phyloP scores from a whole-genome alignment of 805 yeast genomes.

The Wickerhamiella siamensis region DNA sequence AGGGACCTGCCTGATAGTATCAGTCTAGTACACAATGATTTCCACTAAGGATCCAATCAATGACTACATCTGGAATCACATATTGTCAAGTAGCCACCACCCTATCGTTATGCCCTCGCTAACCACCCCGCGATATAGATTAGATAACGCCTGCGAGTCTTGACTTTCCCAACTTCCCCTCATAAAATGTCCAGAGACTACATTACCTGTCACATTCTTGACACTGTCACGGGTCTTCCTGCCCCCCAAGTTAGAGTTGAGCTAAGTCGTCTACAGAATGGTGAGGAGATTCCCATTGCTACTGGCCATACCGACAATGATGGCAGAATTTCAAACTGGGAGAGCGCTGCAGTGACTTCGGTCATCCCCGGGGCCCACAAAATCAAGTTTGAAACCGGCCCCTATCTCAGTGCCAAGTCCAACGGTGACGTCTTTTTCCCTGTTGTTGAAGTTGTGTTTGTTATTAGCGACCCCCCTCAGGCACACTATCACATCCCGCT shows the following conservation, averaged over 20 bases:
- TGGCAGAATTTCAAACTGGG: conserved; percentile 69
- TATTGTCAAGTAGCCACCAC: too few species aligned
- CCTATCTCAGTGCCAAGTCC: conserved; percentile 34
- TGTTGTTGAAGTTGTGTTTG: conserved; percentile 65
- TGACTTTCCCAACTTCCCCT: background rate
- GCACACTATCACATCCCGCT: conserved; percentile 84
- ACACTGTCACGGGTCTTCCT: conserved; percentile 72
- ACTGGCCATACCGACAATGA: conserved; percentile 58
- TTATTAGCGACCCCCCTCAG: conserved; percentile 51
- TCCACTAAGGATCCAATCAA: too few species aligned
- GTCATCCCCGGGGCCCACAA: conserved; percentile 54
- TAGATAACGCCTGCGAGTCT: background rate
- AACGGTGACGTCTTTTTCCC: conserved; percentile 49
- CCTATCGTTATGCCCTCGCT: too few species aligned
- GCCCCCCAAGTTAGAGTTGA: conserved; percentile 64
- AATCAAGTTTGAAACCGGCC: conserved; percentile 62
- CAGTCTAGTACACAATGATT: too few species aligned
- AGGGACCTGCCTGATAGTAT: too few species aligned
- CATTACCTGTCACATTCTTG: conserved; percentile 80
- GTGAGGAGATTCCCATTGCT: conserved; percentile 36
- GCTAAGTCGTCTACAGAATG: conserved; percentile 16
- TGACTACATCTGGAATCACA: too few species aligned
- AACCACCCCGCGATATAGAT: background rate
- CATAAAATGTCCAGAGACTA: conserved; percentile 29
- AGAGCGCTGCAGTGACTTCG: conserved; percentile 13